Base-by-base conservation (phyloP, 495 filamentous ascomycete species). In the Podospora comata region DNA sequence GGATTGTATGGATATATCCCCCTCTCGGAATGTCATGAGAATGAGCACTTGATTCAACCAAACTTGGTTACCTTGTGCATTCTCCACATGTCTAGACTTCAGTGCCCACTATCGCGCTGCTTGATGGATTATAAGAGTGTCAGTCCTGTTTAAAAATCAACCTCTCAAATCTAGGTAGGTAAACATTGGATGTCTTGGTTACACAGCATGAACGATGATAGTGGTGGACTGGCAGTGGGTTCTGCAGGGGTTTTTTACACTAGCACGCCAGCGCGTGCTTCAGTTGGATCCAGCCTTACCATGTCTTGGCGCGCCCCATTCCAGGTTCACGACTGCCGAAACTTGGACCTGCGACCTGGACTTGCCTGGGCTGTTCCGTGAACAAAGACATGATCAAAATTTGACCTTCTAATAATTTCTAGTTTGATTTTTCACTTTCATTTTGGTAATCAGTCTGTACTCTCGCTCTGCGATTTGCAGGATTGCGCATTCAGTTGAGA, bases 1-100 rank as follows among this genome's bases (percentile, higher is more conserved):
- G 68, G 68, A 71, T 62, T 72, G 54, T 76, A 70, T 72, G 59
- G n/a, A 26, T 26, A 58, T 58, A 73, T 74, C 69, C 69, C 74
- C 71, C 62, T 70, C 74, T 73, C 59, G 68, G 68, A 66, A 70
- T 65, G 54, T 60, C 59, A 65, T 32, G 65, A 67, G 44, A 67
- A 67, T 65, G 48, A 58, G 65, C 58, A 27, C 64, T 34, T 13
- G 53, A 39, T 64, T 67, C 27, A 48, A 48, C 39, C 39, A 48
- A 48, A 11, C 15, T 48, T 5, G 13, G 15, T 16, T 6, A 48
- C 2, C 15, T 13, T 13, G 15, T 16, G 15, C 13, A 48, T 32
- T 32, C 4, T 32, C 30, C 5, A 32, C 30, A 32, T 32, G 30
- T 23, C 23, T 23, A 23, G 23, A 23, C 23, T 23, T 23, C 23